These are phyloP conservation scores for Talaromyces verruculosus DNA, from an alignment of 2,329 filamentous ascomycete species.

Conservation along the genomic window DNA sequence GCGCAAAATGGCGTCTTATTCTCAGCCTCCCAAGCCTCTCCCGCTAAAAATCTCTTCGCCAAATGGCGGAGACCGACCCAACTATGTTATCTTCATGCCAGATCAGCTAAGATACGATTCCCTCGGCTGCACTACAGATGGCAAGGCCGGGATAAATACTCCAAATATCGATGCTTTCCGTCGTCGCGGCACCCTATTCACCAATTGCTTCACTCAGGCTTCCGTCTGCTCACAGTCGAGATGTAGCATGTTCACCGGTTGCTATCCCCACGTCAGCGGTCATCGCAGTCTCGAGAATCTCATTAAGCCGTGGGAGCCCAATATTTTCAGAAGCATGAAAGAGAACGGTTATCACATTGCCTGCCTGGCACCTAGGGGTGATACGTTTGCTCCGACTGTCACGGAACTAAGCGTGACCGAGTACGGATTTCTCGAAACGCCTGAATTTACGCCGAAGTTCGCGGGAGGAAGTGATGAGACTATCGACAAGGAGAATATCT, in stretches of 20 bases:
- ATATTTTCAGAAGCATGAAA: conserved; percentile 47
- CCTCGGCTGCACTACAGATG: conserved; percentile 36
- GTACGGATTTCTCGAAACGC: conserved; percentile 45
- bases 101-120: conserved; percentile 51
- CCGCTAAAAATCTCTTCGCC: neutral
- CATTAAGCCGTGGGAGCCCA: conserved; percentile 52
- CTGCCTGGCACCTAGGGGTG: conserved; percentile 34
- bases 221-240: conserved; percentile 51
- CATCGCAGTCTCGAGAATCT: conserved; percentile 50
- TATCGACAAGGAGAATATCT: neutral
- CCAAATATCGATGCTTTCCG: conserved; percentile 47
- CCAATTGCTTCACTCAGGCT: conserved; percentile 49
- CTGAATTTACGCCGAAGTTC: conserved; percentile 33
- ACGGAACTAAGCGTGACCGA: conserved; percentile 50
- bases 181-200: conserved; percentile 32
- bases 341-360: conserved; percentile 51
- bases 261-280: conserved; percentile 49
- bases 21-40: neutral
- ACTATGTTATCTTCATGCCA: conserved; percentile 47
- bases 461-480: conserved; percentile 20
- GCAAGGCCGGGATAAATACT: neutral
- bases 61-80: conserved; percentile 3
- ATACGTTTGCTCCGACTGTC: conserved; percentile 46
- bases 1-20: neutral
- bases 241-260: conserved; percentile 51